Base-by-base conservation (phyloP, 306 rosid genomes). In the Betula pendula region DNA sequence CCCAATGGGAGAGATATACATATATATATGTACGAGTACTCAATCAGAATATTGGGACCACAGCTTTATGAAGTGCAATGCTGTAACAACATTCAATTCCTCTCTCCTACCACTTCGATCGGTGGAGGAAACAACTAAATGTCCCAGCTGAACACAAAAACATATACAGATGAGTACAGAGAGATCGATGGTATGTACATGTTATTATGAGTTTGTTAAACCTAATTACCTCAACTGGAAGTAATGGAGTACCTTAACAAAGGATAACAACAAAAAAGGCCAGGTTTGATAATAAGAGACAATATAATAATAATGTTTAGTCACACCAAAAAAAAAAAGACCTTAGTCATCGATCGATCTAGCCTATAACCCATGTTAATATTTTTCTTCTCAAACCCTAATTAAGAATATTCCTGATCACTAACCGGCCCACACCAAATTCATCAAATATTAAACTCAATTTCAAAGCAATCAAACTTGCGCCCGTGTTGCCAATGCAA, bases 401-500 rank as follows among this genome's bases (percentile, higher is more conserved):
- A n/a, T n/a, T n/a, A 90, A 73, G 79, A 62, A 38, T 38, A 6
- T 31, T 70, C 44, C 75, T 58, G n/a, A n/a, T n/a, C 62, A 38
- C 31, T 62, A 69, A 47, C 63, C n/a, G n/a, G n/a, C n/a, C 69
- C 84, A 84, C 85, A 56, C 70, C 31, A 69, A 82, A 81, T n/a
- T n/a, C n/a, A 78, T 73, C 35, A 83, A 80, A 78, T 75, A 84
- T 68, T 53, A 63, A 84, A 84, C 78, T 77, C 81, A 73, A 82
- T 75, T 77, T 76, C 73, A 82, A 79, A 82, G 82, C 84, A 75
- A 89, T 78, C 87, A 84, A 87, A 74, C 90, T 72, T 79, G 81
- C 10, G 76, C 58, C 72, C 73, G 63, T 70, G 71, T 84, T 85
- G 83, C 79, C 81, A 82, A 77, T 40, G 60, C 77, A 77, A 83